These are phyloP conservation scores for Gynochthodes officinalis DNA, from an alignment of 257 asterid genomes.

Conservation along the genomic window DNA sequence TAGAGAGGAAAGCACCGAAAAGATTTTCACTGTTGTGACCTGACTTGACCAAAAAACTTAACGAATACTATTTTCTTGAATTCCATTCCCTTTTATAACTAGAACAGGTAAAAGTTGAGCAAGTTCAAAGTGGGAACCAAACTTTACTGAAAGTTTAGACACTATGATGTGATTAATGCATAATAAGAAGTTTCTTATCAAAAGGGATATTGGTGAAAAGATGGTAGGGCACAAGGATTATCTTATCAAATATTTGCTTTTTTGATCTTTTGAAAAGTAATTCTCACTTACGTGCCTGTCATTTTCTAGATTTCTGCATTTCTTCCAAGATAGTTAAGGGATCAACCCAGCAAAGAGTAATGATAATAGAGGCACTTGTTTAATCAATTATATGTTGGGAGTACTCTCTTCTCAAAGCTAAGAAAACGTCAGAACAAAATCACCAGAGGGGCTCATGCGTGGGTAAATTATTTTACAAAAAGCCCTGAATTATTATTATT, in stretches of 20 bases:
- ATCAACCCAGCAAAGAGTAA: too few species aligned
- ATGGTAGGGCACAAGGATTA: slow-evolving; percentile 48
- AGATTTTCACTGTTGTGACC: not conserved
- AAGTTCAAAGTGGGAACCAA: slow-evolving; percentile 22
- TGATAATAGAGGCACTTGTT: too few species aligned
- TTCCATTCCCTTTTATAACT: not conserved
- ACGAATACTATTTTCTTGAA: not conserved
- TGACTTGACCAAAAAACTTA: not conserved
- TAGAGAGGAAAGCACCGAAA: not conserved
- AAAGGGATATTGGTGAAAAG: slow-evolving; percentile 46
- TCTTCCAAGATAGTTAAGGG: slow-evolving; percentile 10
- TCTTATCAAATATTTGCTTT: slow-evolving; percentile 33
- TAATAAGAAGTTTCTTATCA: slow-evolving; percentile 45
- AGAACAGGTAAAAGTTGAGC: slow-evolving; percentile 12
- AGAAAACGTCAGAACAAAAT: not conserved
- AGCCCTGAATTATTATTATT: not conserved
- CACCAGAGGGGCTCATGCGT: not conserved
- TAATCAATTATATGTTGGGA: too few species aligned
- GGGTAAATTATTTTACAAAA: not conserved
- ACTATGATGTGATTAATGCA: slow-evolving; percentile 27
- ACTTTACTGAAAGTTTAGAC: slow-evolving; percentile 37
- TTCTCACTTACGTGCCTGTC: slow-evolving; percentile 40
- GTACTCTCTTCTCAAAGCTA: too few species aligned
- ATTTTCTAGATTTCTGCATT: slow-evolving; percentile 32
- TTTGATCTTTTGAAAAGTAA: slow-evolving; percentile 35